Percentiles rank a stretch among this genome's conserved stretches.
phyloP scores from a whole-genome alignment of 2,329 filamentous ascomycete genomes.

The Chalara sp. region DNA sequence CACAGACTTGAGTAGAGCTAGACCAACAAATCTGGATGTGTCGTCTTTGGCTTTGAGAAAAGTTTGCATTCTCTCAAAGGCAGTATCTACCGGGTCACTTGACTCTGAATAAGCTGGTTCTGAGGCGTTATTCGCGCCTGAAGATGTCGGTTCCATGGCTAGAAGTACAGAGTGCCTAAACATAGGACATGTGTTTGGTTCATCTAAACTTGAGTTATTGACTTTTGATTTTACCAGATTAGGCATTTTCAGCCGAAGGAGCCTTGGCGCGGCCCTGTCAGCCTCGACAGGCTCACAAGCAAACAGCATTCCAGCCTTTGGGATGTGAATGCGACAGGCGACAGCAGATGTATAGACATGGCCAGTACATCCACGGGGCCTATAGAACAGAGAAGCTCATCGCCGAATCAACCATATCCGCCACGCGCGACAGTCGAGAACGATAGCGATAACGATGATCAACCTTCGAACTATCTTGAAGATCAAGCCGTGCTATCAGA shows the following conservation, averaged over 20 bases:
- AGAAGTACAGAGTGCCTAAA: neutral
- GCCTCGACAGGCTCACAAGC: no score
- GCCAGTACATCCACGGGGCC: constrained; percentile 23
- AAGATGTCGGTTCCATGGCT: no score
- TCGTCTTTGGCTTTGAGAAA: constrained; percentile 56
- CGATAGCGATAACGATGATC: constrained; percentile 37
- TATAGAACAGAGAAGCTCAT: constrained; percentile 15
- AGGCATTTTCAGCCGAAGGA: no score
- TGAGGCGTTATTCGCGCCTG: no score
- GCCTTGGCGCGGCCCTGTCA: no score
- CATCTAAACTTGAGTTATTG: no score
- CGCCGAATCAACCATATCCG: constrained; percentile 17
- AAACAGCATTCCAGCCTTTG: no score
- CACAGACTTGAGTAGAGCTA: constrained; percentile 59
- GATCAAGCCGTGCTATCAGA: constrained; percentile 39
- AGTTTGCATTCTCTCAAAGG: constrained; percentile 43
- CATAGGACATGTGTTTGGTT: no score
- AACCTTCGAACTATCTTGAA: constrained; percentile 20
- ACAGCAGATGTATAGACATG: constrained; percentile 22
- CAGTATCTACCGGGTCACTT: constrained; percentile 11
- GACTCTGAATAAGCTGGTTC: neutral
- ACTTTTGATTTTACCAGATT: no score
- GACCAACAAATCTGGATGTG: constrained; percentile 60
- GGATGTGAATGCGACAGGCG: constrained; percentile 5
- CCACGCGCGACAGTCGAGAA: constrained; percentile 18